phyloP scores from a whole-genome alignment of 306 rosid species.

The Cucurbita pepo region DNA sequence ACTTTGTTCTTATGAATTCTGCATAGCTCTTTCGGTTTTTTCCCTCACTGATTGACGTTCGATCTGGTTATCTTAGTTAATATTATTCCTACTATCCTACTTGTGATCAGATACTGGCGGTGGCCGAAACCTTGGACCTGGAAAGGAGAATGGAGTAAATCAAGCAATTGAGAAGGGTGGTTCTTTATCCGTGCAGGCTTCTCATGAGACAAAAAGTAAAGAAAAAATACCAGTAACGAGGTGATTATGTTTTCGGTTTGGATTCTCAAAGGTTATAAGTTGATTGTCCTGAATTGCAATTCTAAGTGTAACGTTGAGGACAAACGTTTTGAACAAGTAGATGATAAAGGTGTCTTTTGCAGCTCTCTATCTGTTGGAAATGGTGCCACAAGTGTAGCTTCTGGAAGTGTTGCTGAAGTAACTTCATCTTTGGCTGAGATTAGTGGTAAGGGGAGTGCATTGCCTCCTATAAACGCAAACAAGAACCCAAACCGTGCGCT shows the following conservation, averaged over 20 bases:
- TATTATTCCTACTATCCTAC: not conserved
- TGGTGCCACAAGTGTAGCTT: slow-evolving; percentile 29
- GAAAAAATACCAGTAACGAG: slow-evolving; percentile 43
- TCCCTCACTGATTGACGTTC: not conserved
- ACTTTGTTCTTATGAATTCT: not conserved
- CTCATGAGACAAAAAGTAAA: slow-evolving; percentile 42
- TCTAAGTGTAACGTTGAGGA: not conserved
- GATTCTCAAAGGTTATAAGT: not conserved
- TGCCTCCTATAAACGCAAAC: slow-evolving; percentile 25
- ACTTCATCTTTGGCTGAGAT: slow-evolving; percentile 26
- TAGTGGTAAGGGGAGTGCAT: slow-evolving; percentile 23
- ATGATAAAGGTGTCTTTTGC: slow-evolving; percentile 18
- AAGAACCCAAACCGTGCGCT: slow-evolving; percentile 19
- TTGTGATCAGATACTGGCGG: slow-evolving; percentile 41
- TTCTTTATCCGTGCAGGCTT: slow-evolving; percentile 23
- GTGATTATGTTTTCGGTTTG: slow-evolving; percentile 18
- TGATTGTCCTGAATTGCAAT: not conserved
- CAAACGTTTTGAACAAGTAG: slow-evolving; percentile 3
- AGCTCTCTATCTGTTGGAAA: slow-evolving; percentile 45
- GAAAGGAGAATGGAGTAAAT: slow-evolving; percentile 50
- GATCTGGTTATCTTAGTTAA: not conserved
- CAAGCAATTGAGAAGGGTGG: slow-evolving; percentile 46
- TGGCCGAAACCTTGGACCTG: slow-evolving; percentile 47
- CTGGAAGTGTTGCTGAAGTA: slow-evolving; percentile 34
- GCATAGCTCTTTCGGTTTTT: not conserved